Evolutionary conservation across 352 stramenopile genomes (phyloP).

Genomic region (Pythium plurisporium): DNA sequence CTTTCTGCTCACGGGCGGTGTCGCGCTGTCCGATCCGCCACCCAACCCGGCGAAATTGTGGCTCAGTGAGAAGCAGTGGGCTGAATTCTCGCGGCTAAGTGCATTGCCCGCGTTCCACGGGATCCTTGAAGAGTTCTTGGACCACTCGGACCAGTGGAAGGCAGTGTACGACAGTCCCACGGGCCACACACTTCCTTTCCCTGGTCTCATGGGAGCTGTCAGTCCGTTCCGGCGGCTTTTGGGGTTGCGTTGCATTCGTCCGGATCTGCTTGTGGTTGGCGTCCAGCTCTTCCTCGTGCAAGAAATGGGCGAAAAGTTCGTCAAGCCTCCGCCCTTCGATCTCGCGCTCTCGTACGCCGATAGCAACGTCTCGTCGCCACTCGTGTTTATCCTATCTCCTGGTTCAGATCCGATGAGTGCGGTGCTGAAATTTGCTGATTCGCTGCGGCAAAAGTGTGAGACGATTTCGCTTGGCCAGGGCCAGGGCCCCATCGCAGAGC

Average conservation of each 20-base stretch:
- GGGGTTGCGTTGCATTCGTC: slow-evolving; percentile 76
- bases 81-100: slow-evolving; percentile 88
- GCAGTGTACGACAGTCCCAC: slow-evolving; percentile 83
- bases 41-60: slow-evolving; percentile 87
- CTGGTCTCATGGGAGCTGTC: slow-evolving; percentile 51
- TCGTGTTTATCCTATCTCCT: slow-evolving; percentile 93
- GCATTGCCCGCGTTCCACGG: slow-evolving; percentile 70
- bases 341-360: slow-evolving; percentile 90
- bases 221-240: slow-evolving; percentile 74
- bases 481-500: slow-evolving; percentile 85
- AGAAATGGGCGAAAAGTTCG: slow-evolving; percentile 87
- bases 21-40: slow-evolving; percentile 87
- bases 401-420: slow-evolving; percentile 93
- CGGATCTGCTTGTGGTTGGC: slow-evolving; percentile 82
- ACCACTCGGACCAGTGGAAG: slow-evolving; percentile 80
- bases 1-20: slow-evolving; percentile 92
- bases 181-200: slow-evolving; percentile 78
- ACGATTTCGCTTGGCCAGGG: slow-evolving; percentile 93
- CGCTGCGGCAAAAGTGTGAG: slow-evolving; percentile 89
- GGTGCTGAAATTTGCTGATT: slow-evolving; percentile 87
- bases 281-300: slow-evolving; percentile 89
- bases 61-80: slow-evolving; percentile 92
- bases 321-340: slow-evolving; percentile 90
- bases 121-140: slow-evolving; percentile 81
- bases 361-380: slow-evolving; percentile 83